These are phyloP conservation scores for Cerrena zonata DNA, from an alignment of 1,284 basidiomycete species.

Conservation along the genomic window DNA sequence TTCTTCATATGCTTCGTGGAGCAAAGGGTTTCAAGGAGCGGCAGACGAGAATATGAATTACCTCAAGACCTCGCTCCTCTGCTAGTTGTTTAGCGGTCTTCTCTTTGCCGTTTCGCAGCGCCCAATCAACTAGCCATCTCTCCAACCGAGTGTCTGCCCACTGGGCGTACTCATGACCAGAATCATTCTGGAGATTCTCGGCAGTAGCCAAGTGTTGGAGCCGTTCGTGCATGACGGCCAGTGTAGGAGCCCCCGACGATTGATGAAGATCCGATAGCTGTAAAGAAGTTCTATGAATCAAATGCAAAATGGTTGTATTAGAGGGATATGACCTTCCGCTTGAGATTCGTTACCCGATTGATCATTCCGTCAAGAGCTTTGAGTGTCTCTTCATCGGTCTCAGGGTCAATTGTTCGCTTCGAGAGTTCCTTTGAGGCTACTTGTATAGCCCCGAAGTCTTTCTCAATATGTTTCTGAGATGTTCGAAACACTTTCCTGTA, in stretches of 20 bases:
- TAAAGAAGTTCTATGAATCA: slow-evolving; percentile 2
- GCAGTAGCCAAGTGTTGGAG: slow-evolving; percentile 61
- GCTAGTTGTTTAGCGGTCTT: slow-evolving; percentile 66
- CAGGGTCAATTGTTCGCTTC: slow-evolving; percentile 34
- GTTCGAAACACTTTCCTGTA: slow-evolving; percentile 79
- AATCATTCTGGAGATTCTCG: slow-evolving; percentile 48
- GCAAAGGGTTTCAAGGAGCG: background rate
- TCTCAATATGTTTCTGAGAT: slow-evolving; percentile 74
- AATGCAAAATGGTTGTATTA: background rate
- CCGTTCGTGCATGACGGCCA: slow-evolving; percentile 67
- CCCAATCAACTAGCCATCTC: slow-evolving; percentile 90
- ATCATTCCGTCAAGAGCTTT: slow-evolving; percentile 73
- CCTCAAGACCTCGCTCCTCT: slow-evolving; percentile 67
- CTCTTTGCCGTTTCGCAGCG: slow-evolving; percentile 70
- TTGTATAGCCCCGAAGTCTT: slow-evolving; percentile 64
- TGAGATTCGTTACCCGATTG: slow-evolving; percentile 65
- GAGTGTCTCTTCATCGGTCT: slow-evolving; percentile 47
- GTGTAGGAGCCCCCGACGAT: slow-evolving; percentile 57
- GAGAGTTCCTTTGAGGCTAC: slow-evolving; percentile 49
- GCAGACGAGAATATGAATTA: slow-evolving; percentile 27
- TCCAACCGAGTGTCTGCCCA: slow-evolving; percentile 82
- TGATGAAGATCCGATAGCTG: slow-evolving; percentile 70
- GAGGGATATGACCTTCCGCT: slow-evolving; percentile 62
- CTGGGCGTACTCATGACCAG: slow-evolving; percentile 54
- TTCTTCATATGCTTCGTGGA: too few species aligned